Evolutionary conservation across 768 basidiomycete genomes (phyloP), one percentile per base, ranked within the genome.

Genomic region (Tricholoma saponaceum): DNA sequence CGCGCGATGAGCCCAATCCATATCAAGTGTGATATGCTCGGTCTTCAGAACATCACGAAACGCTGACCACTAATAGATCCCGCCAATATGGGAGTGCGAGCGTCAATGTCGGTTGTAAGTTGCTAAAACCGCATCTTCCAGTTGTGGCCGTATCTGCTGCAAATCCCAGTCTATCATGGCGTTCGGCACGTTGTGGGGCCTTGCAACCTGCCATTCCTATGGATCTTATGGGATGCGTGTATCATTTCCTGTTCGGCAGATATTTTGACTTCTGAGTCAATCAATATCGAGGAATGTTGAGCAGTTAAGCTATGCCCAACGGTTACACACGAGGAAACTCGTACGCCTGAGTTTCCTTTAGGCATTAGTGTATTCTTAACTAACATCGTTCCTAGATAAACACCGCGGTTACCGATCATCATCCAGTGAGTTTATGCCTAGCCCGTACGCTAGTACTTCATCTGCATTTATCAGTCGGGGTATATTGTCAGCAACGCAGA

Each of bases 1-100:
- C 82, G 90, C n/a, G 89, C 90, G 0, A 92, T 94, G 90, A 88
- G 86, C 61, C 91, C 90, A 5, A 90, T 94, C 50, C 90, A 92
- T 65, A 71, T 90, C 58, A 85, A 90, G 72, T 92, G 86, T 87
- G 60, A 28, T n/a, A n/a, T 10, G 51, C 16, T 22, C 12, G 25
- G 20, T 49, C 30, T 10, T 37, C 35, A 41, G 22, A 18, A 5
- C 10, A 14, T 43, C 39, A 26, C 39, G 30, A 25, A 23, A 18
- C n/a, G 51, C 60, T 59, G n/a, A 55, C 33, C 23, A 46, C 51
- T 32, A 62, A 57, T 59, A 86, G 88, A 90, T 72, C 76, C 90
- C 37, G 83, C 77, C 28, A 91, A 92, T 65, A 91, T 93, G 89
- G 85, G 84, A 35, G 89, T 92, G 0, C 80, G 89, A 37, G 87